Base-by-base conservation (phyloP, 2,329 filamentous ascomycete genomes). In the Xylariaceae sp. region DNA sequence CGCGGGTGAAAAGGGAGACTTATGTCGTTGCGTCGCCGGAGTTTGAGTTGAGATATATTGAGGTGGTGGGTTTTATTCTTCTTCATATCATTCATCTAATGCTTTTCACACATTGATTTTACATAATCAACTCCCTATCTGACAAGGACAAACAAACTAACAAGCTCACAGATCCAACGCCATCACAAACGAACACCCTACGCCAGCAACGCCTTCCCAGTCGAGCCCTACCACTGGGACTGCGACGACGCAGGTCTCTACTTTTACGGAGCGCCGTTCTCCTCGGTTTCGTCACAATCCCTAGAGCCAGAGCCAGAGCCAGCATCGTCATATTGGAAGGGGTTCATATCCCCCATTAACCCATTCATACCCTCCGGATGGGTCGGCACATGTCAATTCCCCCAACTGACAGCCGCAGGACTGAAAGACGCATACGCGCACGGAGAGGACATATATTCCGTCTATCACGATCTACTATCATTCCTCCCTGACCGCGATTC, bases 111-210 rank as follows among this genome's bases (percentile, higher is more conserved):
- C 4, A 12, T 8, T 34, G 8, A 6, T 5, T 34, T 41, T 30
- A 45, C 42, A 34, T 19, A 6, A 9, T 11, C 2, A 39, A 19
- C 9, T 34, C 32, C 32, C 32, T 8, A 34, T 34, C 32, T 34
- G 6, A 34, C 32, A 34, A 5, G 35, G 19, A 19, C 19, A 19
- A 19, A 19, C 19, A 19, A 19, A 19, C 19, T 19, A 19, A 12
- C 7, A 26, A 34, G 7, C 42, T 12, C 6, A 4, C 42, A 85
- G 78, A 87, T 91, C 48, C 89, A 94, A 65, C 81, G 89, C 50
- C 89, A 94, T 67, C 89, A 94, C 71, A 94, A 94, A 68, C 81
- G 89, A 27, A 94, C 88, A 0, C 88, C 88, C 0, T 94, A 94
- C 67, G 81, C 86, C 1, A 77, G 79, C 51, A 95, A 94, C 67